Evolutionary conservation across 2,329 filamentous ascomycete species (phyloP), one percentile per base, ranked within the genome.

Genomic region (Fusarium mexicanum): DNA sequence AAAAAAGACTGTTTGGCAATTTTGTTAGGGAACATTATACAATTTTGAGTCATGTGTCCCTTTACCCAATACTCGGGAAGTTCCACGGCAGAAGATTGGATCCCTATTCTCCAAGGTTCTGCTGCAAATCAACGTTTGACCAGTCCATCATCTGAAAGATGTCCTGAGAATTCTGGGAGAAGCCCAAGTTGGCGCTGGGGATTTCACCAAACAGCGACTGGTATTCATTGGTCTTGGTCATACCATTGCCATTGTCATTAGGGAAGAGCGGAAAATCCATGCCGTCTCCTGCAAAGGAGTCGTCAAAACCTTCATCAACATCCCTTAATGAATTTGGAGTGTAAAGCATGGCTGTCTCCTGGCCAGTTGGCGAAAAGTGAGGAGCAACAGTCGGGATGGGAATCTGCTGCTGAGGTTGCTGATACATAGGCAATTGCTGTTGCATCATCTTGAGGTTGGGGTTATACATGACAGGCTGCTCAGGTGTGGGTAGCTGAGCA

Each of bases 321-420:
- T 90, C 88, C 24, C 85, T 84, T 68, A 90, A 81, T 1, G 91
- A 91, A 47, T 87, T 87, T 54, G 92, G 91, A 16, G 92, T 92
- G 82, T 87, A 92, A 38, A 94, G 87, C 84, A 93, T 93, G 4
- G 90, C 84, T 68, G 92, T 91, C 41, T 88, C 87, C 76, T 94
- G 92, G 10, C 91, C 92, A 61, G 87, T 86, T 14, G 92, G 92
- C 8, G 92, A 94, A 70, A 94, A 88, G 69, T 93, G 91, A 33
- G 86, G 83, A 38, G 83, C 72, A 73, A 66, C 69, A 48, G 76
- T 57, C 13, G 75, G 74, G 17, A 72, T 60, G 22, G 71, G 62
- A 37, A 69, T 81, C 26, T 84, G 77, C 50, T 78, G 75, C 26
- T 71, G 48, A 5, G 69, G 50, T 60, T 76, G 76, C 61, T 76